These are phyloP conservation scores for Fusarium dlaminii DNA, from an alignment of 2,329 filamentous ascomycete species.

Conservation along the genomic window DNA sequence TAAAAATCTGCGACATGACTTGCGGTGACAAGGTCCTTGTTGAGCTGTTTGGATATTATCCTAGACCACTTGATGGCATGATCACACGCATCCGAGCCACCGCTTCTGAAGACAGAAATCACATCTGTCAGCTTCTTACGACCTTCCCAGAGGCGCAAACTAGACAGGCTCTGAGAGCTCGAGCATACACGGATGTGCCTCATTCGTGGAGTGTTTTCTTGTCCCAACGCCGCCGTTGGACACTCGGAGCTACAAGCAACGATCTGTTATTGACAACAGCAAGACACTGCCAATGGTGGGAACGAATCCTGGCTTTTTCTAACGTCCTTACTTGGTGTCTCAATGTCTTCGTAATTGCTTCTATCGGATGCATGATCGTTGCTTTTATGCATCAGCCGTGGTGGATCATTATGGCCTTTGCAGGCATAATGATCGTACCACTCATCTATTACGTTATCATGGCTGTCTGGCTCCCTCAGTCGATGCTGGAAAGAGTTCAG, in stretches of 20 bases:
- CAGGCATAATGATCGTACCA: slow-evolving; percentile 40
- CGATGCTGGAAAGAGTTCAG: slow-evolving; percentile 33
- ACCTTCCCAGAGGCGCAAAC: slow-evolving; percentile 49
- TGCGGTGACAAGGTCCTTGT: slow-evolving; percentile 37
- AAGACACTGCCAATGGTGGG: slow-evolving; percentile 39
- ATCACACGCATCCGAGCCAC: slow-evolving; percentile 39
- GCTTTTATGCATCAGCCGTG: slow-evolving; percentile 41
- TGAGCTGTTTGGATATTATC: slow-evolving; percentile 39
- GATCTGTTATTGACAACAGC: slow-evolving; percentile 33
- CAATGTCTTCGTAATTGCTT: slow-evolving; percentile 40
- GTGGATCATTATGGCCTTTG: slow-evolving; percentile 41
- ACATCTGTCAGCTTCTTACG: slow-evolving; percentile 40
- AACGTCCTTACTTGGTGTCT: slow-evolving; percentile 40
- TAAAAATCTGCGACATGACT: slow-evolving; percentile 37
- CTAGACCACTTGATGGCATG: slow-evolving; percentile 33
- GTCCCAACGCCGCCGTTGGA: slow-evolving; percentile 41
- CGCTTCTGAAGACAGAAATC: slow-evolving; percentile 39
- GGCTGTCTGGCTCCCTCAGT: slow-evolving; percentile 37
- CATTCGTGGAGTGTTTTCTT: slow-evolving; percentile 53
- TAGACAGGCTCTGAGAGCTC: slow-evolving; percentile 52
- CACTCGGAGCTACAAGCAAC: slow-evolving; percentile 41
- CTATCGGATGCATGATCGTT: slow-evolving; percentile 42
- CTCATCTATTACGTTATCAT: slow-evolving; percentile 39
- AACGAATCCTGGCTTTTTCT: slow-evolving; percentile 36
- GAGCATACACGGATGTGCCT: slow-evolving; percentile 53